Evolutionary conservation across 1,284 basidiomycete species (phyloP), one percentile per base, ranked within the genome.

Genomic region (Uromyces viciae-fabae): DNA sequence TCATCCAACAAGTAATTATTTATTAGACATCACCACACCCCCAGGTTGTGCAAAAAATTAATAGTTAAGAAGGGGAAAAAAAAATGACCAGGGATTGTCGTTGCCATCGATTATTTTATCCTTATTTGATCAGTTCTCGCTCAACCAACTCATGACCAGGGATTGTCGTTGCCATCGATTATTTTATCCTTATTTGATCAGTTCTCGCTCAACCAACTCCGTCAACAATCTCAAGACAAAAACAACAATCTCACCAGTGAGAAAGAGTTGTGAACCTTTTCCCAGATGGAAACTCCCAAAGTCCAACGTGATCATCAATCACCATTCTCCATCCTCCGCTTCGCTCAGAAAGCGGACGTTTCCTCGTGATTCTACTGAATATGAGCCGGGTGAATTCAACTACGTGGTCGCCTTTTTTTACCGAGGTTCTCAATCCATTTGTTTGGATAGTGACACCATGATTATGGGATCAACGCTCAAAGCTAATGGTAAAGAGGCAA

Each of bases 161-260:
- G n/a, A n/a, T n/a, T n/a, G n/a, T 46, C 68, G 52, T 36, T 71
- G 68, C 46, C 68, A 71, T 52, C 43, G 68, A 49, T 46, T 71
- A 28, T 71, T 71, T 40, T 71, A 71, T 28, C 68, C 68, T 43
- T 49, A 43, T 33, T 52, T 71, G n/a, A 71, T 71, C n/a, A 71
- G 68, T 14, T 71, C 68, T 33, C 42, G 68, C 68, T 52, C 68
- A 3, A 33, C 68, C 17, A 71, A 71, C 43, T n/a, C 31, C 38
- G 68, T 71, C 28, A 49, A 36, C 68, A 36, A 43, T 0, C 40
- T 71, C 22, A 71, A 71, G 68, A 28, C 43, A 33, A 71, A 71
- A 46, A 71, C 68, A 3, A 71, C 68, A 2, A 43, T 71, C 11
- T 71, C 68, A 22, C 68, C 68, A 22, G 68, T 71, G 8, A 9